Percentiles rank a stretch among this genome's conserved stretches.
Conservation (phyloP, 257 asterid genomes). For the Solanum sejunctum region DNA sequence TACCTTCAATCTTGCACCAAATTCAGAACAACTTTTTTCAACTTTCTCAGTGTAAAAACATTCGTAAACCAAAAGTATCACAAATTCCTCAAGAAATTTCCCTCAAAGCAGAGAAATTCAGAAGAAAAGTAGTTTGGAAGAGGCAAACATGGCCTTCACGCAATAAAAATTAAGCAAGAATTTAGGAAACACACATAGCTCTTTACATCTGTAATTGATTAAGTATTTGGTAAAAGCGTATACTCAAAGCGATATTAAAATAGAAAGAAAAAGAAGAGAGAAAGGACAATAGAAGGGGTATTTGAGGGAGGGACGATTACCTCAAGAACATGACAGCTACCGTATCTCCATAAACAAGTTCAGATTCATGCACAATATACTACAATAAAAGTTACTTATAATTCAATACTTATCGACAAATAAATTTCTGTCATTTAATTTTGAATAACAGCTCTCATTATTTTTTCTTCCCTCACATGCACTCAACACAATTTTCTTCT, state of each 20-base stretch:
- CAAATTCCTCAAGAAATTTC: neutral
- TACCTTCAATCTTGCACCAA: constrained; percentile 21
- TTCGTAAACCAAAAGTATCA: constrained; percentile 16
- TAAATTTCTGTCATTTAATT: neutral
- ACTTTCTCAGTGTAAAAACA: constrained; percentile 10
- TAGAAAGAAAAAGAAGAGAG: neutral
- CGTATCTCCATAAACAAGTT: neutral
- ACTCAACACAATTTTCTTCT: neutral
- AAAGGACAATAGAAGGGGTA: constrained; percentile 7
- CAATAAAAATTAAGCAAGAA: neutral
- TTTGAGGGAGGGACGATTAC: neutral
- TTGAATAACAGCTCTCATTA: neutral
- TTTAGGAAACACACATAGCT: neutral
- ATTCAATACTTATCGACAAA: neutral
- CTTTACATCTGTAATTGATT: neutral
- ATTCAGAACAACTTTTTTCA: constrained; percentile 2
- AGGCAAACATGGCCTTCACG: neutral
- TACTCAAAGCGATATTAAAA: neutral
- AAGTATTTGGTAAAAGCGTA: neutral
- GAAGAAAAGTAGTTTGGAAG: neutral
- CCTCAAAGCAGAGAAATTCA: neutral
- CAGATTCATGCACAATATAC: neutral
- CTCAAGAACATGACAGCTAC: constrained; percentile 2
- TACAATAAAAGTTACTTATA: neutral
- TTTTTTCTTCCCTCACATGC: neutral